Base-by-base conservation (phyloP, 805 yeast species). In the Saccharomycopsis sp. region DNA sequence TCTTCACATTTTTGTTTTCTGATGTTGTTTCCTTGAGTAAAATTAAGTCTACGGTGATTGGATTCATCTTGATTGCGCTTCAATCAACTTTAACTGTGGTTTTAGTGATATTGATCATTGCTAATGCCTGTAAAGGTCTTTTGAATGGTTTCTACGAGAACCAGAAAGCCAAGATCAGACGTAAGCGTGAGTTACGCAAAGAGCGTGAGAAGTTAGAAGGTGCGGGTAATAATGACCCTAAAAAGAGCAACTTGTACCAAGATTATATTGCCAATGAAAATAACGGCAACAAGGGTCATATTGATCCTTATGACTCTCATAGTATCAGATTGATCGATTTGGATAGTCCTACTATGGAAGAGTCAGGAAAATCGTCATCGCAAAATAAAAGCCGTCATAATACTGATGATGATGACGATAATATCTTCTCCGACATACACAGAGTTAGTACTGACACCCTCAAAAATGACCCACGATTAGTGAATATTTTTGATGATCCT, bases 31-130 rank as follows among this genome's bases (percentile, higher is more conserved):
- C 67, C 20, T 47, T 69, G 41, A 54, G 60, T 12, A 60, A 59
- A 19, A 65, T 70, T 19, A 59, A 65, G 5, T 58, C 64, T 12
- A 70, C 72, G 3, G 68, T 65, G 14, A 64, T 70, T 22, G 73
- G 73, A 3, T 62, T 70, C 24, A 66, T 66, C 1, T 57, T 70
- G 52, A 62, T 70, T 15, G 66, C 68, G 20, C 47, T 70, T 24
- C 73, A 70, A 54, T 65, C 68, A 3, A 57, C 64, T 3, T 63
- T 70, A 38, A 66, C 72, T 5, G 59, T 64, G 8, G 24, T 64
- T 12, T 63, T 70, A 15, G 66, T 65, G 12, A 2, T 67, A 2
- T 60, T 70, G 42, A 66, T 70, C 29, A 19, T 67, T 14, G 64
- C 57, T 3, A 62, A 62, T 52, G 58, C 58, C 47, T 56, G 42